Conservation (phyloP, 2,329 filamentous ascomycete genomes). For the Trichoderma harzianum region DNA sequence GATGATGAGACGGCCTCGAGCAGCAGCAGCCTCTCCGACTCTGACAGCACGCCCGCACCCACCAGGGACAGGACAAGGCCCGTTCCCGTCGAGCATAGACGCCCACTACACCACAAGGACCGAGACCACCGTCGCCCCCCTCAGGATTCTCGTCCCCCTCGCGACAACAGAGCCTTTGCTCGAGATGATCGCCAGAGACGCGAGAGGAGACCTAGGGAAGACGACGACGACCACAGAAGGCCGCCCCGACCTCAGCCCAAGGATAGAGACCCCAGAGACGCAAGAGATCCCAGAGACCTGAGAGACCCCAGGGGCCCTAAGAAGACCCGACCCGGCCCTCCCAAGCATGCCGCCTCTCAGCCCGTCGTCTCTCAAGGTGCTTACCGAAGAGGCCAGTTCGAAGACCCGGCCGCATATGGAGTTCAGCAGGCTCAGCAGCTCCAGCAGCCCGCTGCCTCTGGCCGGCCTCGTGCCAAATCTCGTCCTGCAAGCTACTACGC, state of each 20-base stretch:
- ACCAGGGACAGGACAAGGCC: slow-evolving; percentile 27
- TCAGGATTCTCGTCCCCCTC: not conserved
- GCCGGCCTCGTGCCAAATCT: slow-evolving; percentile 33
- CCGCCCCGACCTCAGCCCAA: slow-evolving; percentile 16
- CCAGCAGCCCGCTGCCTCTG: slow-evolving; percentile 33
- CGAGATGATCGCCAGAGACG: slow-evolving; percentile 28
- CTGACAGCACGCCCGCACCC: slow-evolving; percentile 43
- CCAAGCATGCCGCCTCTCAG: slow-evolving; percentile 33
- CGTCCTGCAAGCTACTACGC: slow-evolving; percentile 36
- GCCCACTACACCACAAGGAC: slow-evolving; percentile 23
- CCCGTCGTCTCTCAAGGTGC: slow-evolving; percentile 32
- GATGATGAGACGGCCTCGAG: slow-evolving; percentile 35
- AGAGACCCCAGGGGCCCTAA: slow-evolving; percentile 29
- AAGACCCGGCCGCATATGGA: slow-evolving; percentile 36
- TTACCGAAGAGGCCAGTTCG: slow-evolving; percentile 32
- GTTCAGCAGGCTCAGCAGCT: slow-evolving; percentile 34
- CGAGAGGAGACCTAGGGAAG: slow-evolving; percentile 26
- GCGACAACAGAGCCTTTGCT: slow-evolving; percentile 18
- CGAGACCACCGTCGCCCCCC: slow-evolving; percentile 27
- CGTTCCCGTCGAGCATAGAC: slow-evolving; percentile 27
- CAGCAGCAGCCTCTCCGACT: slow-evolving; percentile 37
- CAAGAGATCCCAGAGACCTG: not conserved
- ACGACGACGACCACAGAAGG: slow-evolving; percentile 21
- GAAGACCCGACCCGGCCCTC: slow-evolving; percentile 30
- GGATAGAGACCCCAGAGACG: slow-evolving; percentile 21